phyloP scores from a whole-genome alignment of 2,329 filamentous ascomycete species.

The Myotisia sp. region DNA sequence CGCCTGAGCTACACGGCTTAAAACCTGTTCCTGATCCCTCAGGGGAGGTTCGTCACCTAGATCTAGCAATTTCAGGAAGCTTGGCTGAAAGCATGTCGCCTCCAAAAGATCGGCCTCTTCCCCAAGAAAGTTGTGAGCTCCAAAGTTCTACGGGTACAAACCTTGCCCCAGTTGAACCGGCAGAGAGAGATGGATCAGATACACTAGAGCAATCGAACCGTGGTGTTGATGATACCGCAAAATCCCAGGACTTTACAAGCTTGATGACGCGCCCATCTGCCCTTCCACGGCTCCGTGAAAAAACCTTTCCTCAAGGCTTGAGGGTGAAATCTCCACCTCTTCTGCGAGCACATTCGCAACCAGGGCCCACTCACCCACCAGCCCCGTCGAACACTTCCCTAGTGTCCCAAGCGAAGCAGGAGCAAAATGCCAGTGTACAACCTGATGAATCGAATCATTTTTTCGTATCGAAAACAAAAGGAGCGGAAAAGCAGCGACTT shows the following conservation, averaged over 20 bases:
- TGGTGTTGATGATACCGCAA: slow-evolving; percentile 7
- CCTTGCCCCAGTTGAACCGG: not conserved
- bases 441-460: too few relatives aligned
- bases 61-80: slow-evolving; percentile 38
- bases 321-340: slow-evolving; percentile 34
- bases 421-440: too few relatives aligned
- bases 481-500: slow-evolving; percentile 55
- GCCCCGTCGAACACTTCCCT: too few relatives aligned
- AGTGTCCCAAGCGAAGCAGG: slow-evolving; percentile 1
- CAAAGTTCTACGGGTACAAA: not conserved
- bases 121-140: not conserved
- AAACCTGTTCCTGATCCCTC: slow-evolving; percentile 22
- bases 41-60: slow-evolving; percentile 46
- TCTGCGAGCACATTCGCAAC: slow-evolving; percentile 39
- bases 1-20: slow-evolving; percentile 11
- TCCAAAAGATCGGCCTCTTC: not conserved
- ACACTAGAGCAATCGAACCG: not conserved
- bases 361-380: too few relatives aligned
- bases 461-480: slow-evolving; percentile 18
- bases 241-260: not conserved
- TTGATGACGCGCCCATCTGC: slow-evolving; percentile 18
- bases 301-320: slow-evolving; percentile 22
- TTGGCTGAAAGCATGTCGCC: slow-evolving; percentile 16
- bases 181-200: not conserved
- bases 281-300: slow-evolving; percentile 27